phyloP scores from a whole-genome alignment of 352 stramenopile species.

The Saprolegnia diclina region DNA sequence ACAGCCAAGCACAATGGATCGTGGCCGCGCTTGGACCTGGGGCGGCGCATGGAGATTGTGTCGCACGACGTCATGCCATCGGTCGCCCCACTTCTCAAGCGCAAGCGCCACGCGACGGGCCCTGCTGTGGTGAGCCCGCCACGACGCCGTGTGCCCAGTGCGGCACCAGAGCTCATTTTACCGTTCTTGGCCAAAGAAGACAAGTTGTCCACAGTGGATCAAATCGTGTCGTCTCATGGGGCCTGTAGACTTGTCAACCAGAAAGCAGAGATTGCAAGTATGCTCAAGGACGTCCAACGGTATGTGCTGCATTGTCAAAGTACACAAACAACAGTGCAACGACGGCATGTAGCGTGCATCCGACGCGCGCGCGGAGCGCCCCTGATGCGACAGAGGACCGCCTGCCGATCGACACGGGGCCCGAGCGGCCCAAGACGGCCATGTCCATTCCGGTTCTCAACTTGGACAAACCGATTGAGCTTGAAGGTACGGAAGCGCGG shows the following conservation, averaged over 20 bases:
- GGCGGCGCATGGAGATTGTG: not conserved
- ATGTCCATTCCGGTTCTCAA: not conserved
- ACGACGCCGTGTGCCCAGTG: not conserved
- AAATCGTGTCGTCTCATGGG: not conserved
- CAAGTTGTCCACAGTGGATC: not conserved
- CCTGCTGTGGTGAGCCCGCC: not conserved
- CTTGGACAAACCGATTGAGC: constrained; percentile 1
- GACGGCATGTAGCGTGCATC: not conserved
- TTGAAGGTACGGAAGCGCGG: too few relatives aligned
- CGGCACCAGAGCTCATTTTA: constrained; percentile 3
- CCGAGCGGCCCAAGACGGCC: constrained; percentile 1
- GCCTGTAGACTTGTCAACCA: constrained; percentile 1
- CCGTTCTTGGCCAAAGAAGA: constrained; percentile 4
- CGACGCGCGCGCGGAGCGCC: constrained; percentile 10
- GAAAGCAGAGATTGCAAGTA: constrained; percentile 10
- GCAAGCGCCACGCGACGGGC: not conserved
- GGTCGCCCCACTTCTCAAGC: constrained; percentile 6
- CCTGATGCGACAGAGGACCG: not conserved
- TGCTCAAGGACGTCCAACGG: constrained; percentile 22
- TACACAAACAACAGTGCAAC: not conserved
- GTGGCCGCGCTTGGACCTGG: constrained; percentile 11
- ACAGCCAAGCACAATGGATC: not conserved
- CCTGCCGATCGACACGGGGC: not conserved
- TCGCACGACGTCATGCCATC: not conserved
- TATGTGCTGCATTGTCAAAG: too few relatives aligned